Evolutionary conservation across 257 asterid species (phyloP).

Genomic region (Scutellaria galericulata): DNA sequence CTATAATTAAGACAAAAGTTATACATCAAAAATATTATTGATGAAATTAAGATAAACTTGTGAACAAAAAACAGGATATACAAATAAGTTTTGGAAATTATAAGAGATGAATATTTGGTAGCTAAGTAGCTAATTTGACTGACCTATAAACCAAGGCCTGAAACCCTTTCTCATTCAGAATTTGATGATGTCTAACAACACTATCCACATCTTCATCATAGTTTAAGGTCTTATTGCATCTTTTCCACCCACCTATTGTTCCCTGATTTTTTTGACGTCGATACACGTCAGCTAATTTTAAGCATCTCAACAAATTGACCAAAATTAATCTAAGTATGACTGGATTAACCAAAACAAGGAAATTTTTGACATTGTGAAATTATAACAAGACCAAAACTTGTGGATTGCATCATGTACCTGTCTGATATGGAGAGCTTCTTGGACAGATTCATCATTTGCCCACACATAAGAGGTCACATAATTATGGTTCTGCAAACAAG

Average conservation of each 20-base stretch:
- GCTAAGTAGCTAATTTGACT: background rate
- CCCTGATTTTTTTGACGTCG: constrained; percentile 34
- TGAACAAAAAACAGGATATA: too few relatives aligned
- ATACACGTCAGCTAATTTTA: too few relatives aligned
- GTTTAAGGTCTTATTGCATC: constrained; percentile 42
- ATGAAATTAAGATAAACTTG: background rate
- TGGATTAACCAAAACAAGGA: too few relatives aligned
- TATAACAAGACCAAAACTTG: too few relatives aligned
- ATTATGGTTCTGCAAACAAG: constrained; percentile 37
- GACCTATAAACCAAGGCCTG: constrained; percentile 59
- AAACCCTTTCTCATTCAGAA: constrained; percentile 43
- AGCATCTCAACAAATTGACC: too few relatives aligned
- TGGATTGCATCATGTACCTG: constrained; percentile 34
- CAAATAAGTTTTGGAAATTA: too few relatives aligned
- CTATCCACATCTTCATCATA: constrained; percentile 32
- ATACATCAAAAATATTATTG: background rate
- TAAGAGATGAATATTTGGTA: too few relatives aligned
- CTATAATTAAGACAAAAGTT: constrained; percentile 25
- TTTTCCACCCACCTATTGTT: constrained; percentile 37
- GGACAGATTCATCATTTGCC: constrained; percentile 49
- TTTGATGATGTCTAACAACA: constrained; percentile 30
- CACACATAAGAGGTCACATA: constrained; percentile 40
- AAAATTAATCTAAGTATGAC: too few relatives aligned
- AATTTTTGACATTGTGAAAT: too few relatives aligned
- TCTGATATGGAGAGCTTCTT: constrained; percentile 51